These are phyloP conservation scores for Colletotrichum scovillei DNA, from an alignment of 2,329 filamentous ascomycete genomes.

Conservation along the genomic window DNA sequence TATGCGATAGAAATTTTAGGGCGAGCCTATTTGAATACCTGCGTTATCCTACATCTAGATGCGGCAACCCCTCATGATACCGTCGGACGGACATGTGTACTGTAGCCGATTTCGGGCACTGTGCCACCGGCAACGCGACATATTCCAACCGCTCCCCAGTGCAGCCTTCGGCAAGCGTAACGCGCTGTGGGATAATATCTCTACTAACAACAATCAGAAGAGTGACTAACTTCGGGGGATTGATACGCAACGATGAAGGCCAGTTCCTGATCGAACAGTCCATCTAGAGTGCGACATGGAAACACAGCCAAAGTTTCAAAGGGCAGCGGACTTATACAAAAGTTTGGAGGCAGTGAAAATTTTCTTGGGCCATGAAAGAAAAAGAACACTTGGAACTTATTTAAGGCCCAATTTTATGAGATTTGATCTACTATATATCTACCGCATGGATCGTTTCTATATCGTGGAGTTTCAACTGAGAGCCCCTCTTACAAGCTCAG, in stretches of 20 bases:
- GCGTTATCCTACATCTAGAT: not conserved
- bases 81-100: not conserved
- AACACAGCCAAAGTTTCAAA: not conserved
- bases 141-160: not conserved
- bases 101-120: not conserved
- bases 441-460: not conserved
- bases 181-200: not conserved
- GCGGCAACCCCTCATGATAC: not conserved
- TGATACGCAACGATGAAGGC: constrained; percentile 2
- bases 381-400: not conserved
- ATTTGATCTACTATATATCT: not conserved
- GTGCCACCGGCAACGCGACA: not conserved
- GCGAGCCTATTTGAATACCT: not conserved
- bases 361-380: not conserved
- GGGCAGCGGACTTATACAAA: not conserved
- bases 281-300: fast-evolving
- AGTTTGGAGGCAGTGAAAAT: not conserved
- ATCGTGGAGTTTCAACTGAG: not conserved
- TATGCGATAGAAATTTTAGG: not conserved
- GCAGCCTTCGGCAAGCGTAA: not conserved
- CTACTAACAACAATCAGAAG: not conserved
- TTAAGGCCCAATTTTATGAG: fast-evolving
- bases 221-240: not conserved
- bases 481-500: not conserved
- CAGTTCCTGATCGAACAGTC: not conserved